Evolutionary conservation across 208 protist species (phyloP).

Genomic region (Trypanosoma grayi): DNA sequence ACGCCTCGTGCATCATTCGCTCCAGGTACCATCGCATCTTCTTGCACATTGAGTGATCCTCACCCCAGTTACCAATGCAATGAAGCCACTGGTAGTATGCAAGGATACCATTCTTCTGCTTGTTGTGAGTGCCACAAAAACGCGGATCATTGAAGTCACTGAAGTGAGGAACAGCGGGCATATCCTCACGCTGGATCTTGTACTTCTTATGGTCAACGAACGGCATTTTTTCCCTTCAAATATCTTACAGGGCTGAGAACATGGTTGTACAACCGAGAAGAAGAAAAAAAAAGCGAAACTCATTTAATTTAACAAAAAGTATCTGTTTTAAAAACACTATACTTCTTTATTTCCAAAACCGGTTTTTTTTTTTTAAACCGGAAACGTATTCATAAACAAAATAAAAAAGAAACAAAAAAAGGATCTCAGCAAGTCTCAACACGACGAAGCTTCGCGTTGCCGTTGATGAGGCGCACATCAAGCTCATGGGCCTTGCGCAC

Average conservation of each 20-base stretch:
- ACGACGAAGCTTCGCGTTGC: conserved; percentile 92
- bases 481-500: conserved; percentile 97
- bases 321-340: too few species aligned
- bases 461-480: conserved; percentile 98
- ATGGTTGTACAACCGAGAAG: too few species aligned
- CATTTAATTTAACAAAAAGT: too few species aligned
- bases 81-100: conserved; percentile 91
- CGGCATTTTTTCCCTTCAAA: conserved; percentile 55
- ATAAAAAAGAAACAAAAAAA: conserved; percentile 10
- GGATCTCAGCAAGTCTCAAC: conserved; percentile 13
- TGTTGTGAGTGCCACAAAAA: conserved; percentile 65
- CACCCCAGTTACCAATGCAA: conserved; percentile 91
- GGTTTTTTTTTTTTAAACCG: conserved; percentile 2
- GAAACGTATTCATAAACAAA: not conserved
- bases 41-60: conserved; percentile 91
- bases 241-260: not conserved
- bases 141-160: conserved; percentile 85
- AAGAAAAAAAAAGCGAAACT: conserved; percentile 2
- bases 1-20: conserved; percentile 85
- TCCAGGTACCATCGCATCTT: conserved; percentile 91
- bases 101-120: conserved; percentile 88
- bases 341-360: not conserved
- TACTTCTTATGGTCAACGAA: conserved; percentile 85
- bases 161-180: conserved; percentile 81
- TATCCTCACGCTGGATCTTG: conserved; percentile 78